Percentiles rank a stretch among this genome's conserved stretches.
These are phyloP conservation scores for Fraxinus platypoda DNA, from an alignment of 305 asterid species.

Conservation along the genomic window DNA sequence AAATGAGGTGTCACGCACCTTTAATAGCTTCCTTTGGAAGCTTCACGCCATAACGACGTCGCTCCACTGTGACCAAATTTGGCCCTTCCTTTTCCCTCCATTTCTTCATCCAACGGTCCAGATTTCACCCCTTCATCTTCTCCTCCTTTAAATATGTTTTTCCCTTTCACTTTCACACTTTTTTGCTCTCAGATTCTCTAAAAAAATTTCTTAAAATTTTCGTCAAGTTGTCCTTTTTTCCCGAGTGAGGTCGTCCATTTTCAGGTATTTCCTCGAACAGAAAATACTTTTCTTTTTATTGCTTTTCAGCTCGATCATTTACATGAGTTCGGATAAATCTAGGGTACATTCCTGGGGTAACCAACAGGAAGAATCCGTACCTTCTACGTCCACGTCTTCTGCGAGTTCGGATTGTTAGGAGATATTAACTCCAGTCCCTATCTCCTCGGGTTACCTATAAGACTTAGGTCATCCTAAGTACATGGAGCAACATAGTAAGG, in stretches of 20 bases:
- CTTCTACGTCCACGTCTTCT: neutral
- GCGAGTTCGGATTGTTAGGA: neutral
- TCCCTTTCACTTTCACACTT: no score
- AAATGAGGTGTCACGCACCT: no score
- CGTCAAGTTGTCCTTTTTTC: neutral
- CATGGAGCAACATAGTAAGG: neutral
- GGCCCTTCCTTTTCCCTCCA: no score
- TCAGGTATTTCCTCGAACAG: neutral
- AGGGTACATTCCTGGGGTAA: neutral
- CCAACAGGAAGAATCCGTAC: neutral
- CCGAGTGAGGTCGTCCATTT: neutral
- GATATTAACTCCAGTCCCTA: neutral
- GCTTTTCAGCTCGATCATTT: neutral
- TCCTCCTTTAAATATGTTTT: no score
- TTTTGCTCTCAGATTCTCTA: no score
- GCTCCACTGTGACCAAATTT: no score
- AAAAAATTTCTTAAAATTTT: no score
- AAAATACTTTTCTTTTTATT: neutral
- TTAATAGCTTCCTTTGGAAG: no score
- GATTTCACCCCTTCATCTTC: no score
- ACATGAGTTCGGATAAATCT: neutral
- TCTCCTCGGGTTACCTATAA: no score
- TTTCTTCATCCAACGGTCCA: no score
- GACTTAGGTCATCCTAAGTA: neutral
- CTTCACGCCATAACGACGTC: no score